Percentiles rank a stretch among this genome's conserved stretches.
phyloP scores from a whole-genome alignment of 768 basidiomycete genomes.

The Terana coerulea region DNA sequence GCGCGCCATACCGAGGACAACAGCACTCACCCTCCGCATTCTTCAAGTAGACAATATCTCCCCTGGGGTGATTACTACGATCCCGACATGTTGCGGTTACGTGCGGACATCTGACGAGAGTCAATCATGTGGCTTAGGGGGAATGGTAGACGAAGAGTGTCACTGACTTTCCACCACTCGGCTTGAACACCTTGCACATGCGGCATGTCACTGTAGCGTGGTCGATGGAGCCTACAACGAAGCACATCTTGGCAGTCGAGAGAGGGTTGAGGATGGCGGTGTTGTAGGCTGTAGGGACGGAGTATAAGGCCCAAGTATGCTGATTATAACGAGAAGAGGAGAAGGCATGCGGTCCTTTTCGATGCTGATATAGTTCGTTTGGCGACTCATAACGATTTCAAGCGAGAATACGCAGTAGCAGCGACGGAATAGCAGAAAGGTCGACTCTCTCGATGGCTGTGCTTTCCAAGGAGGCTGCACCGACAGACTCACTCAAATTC shows the following conservation, averaged over 20 bases:
- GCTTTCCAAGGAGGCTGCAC: conserved; percentile 19
- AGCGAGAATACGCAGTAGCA: conserved; percentile 21
- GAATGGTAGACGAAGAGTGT: conserved; percentile 8
- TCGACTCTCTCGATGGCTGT: conserved; percentile 17
- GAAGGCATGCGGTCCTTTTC: conserved; percentile 37
- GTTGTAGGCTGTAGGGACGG: conserved; percentile 20
- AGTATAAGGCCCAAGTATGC: conserved; percentile 37
- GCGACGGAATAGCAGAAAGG: conserved; percentile 15
- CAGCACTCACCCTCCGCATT: conserved; percentile 75
- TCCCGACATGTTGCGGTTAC: conserved; percentile 73
- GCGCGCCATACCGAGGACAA: conserved; percentile 14
- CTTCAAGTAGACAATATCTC: conserved; percentile 75
- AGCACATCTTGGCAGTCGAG: conserved; percentile 56
- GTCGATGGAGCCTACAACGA: conserved; percentile 63
- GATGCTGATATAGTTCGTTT: conserved; percentile 38
- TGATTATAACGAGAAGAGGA: conserved; percentile 36
- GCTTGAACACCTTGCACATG: conserved; percentile 83
- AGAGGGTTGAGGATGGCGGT: conserved; percentile 19
- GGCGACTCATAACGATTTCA: conserved; percentile 26
- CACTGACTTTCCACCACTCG: conserved; percentile 48
- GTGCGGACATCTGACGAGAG: conserved; percentile 64
- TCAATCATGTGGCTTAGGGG: conserved; percentile 20
- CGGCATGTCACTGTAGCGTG: conserved; percentile 67
- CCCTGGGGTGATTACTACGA: conserved; percentile 66
- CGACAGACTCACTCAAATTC: conserved; percentile 15